Percentiles rank a stretch among this genome's conserved stretches.
These are phyloP conservation scores for Pisolithus marmoratus DNA, from an alignment of 768 basidiomycete genomes.

Conservation along the genomic window DNA sequence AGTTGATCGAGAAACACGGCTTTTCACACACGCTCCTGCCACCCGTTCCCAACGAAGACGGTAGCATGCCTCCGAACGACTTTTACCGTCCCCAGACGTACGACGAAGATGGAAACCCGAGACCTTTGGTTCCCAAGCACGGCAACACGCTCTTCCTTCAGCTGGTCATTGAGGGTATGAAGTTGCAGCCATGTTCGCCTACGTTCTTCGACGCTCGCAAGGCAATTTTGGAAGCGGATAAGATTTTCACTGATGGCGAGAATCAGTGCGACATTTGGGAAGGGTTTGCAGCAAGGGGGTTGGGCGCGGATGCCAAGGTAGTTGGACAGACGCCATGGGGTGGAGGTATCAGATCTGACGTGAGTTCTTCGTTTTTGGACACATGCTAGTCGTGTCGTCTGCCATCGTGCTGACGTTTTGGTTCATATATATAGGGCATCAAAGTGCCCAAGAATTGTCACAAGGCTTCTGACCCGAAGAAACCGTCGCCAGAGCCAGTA, in stretches of 20 bases:
- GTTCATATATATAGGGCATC: conserved; percentile 30
- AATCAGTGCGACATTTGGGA: conserved; percentile 87
- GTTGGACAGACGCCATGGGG: conserved; percentile 86
- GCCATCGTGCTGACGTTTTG: not conserved
- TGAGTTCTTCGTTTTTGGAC: conserved; percentile 16
- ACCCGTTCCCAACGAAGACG: conserved; percentile 58
- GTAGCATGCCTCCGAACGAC: conserved; percentile 53
- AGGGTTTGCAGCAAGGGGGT: conserved; percentile 75
- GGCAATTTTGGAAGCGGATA: conserved; percentile 88
- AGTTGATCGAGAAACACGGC: conserved; percentile 76
- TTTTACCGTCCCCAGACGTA: conserved; percentile 56
- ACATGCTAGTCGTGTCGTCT: not conserved
- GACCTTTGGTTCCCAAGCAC: conserved; percentile 76
- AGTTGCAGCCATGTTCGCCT: conserved; percentile 89
- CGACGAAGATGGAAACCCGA: conserved; percentile 36
- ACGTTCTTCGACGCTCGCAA: conserved; percentile 86
- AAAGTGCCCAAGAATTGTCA: conserved; percentile 37
- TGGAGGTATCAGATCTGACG: conserved; percentile 77
- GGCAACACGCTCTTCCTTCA: conserved; percentile 85
- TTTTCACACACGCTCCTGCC: conserved; percentile 79
- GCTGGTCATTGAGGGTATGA: conserved; percentile 90
- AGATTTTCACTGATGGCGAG: conserved; percentile 86
- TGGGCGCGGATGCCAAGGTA: conserved; percentile 74
- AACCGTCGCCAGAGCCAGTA: conserved; percentile 17
- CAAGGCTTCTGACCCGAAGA: not conserved